These are phyloP conservation scores for Orbilia blumenaviensis DNA, from an alignment of 2,329 filamentous ascomycete genomes.

Conservation along the genomic window DNA sequence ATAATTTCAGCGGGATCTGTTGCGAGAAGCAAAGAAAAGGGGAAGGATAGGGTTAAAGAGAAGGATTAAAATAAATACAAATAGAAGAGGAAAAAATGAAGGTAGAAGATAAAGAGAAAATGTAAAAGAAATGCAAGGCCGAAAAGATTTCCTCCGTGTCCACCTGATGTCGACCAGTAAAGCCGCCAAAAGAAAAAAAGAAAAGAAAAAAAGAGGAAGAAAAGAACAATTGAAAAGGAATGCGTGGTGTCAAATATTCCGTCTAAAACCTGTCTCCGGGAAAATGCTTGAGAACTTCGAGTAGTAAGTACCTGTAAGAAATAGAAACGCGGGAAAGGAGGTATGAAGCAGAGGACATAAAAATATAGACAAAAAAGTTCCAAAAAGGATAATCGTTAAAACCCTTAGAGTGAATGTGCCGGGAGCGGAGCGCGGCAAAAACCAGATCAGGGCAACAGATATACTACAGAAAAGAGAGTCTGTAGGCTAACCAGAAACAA, in stretches of 20 bases:
- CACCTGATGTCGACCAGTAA: not conserved
- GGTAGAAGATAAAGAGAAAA: not conserved
- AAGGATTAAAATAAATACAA: constrained; percentile 52
- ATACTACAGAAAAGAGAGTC: constrained; percentile 26
- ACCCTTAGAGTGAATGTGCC: constrained; percentile 51
- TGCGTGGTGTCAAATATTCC: constrained; percentile 11
- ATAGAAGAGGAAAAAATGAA: constrained; percentile 10
- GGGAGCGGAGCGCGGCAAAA: constrained; percentile 42
- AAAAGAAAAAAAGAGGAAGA: not conserved
- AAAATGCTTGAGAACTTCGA: constrained; percentile 55
- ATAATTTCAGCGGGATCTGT: not conserved
- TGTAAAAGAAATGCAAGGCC: not conserved
- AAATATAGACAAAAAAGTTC: constrained; percentile 56
- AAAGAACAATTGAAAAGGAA: constrained; percentile 1
- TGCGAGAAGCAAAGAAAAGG: not conserved
- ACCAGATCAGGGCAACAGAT: constrained; percentile 23
- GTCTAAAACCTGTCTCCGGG: constrained; percentile 56
- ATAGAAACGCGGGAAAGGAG: constrained; percentile 59
- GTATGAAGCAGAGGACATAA: constrained; percentile 57
- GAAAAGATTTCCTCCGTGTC: constrained; percentile 34
- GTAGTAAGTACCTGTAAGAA: constrained; percentile 56
- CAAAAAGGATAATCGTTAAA: constrained; percentile 51
- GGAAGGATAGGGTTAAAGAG: not conserved
- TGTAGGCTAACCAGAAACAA: not conserved
- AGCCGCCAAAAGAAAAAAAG: not conserved